Conservation (phyloP, 768 basidiomycete genomes). For the Strobilomyces dryophilus region DNA sequence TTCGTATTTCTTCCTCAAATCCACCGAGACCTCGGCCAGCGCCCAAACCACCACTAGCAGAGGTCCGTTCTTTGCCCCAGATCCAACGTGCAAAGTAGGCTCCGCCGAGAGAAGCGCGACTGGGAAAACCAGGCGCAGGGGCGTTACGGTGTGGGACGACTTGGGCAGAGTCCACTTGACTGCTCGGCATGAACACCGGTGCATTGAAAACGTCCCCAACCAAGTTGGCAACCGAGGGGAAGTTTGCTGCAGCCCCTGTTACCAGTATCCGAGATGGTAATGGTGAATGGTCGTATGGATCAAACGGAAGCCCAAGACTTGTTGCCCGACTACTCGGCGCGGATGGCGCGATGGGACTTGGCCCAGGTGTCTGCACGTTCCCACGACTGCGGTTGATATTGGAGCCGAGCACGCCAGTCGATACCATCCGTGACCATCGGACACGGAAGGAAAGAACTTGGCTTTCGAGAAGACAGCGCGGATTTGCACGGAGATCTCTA, state of each 20-base stretch:
- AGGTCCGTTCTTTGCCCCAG: constrained; percentile 63
- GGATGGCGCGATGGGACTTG: constrained; percentile 21
- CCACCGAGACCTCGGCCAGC: constrained; percentile 42
- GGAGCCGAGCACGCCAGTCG: constrained; percentile 62
- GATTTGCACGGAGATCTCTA: constrained; percentile 84
- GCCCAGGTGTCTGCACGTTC: constrained; percentile 29
- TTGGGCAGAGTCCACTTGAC: constrained; percentile 77
- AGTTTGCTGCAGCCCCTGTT: constrained; percentile 79
- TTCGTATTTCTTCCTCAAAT: constrained; percentile 77
- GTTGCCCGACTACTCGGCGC: constrained; percentile 22
- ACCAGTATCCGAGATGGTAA: constrained; percentile 66
- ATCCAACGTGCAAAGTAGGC: constrained; percentile 85
- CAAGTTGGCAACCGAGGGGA: constrained; percentile 76
- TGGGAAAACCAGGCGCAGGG: constrained; percentile 64
- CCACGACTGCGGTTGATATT: constrained; percentile 29
- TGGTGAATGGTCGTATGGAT: constrained; percentile 68
- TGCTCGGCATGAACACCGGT: constrained; percentile 67
- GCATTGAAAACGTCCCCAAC: constrained; percentile 83
- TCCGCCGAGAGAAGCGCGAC: constrained; percentile 65
- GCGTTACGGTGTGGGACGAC: constrained; percentile 66
- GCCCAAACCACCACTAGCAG: constrained; percentile 27
- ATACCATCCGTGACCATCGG: constrained; percentile 71
- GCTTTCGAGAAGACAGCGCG: constrained; percentile 79
- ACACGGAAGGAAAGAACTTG: constrained; percentile 80
- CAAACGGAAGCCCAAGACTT: constrained; percentile 66